These are phyloP conservation scores for Nymphaea thermarum DNA, from an alignment of 164 flowering plant species.

Conservation along the genomic window DNA sequence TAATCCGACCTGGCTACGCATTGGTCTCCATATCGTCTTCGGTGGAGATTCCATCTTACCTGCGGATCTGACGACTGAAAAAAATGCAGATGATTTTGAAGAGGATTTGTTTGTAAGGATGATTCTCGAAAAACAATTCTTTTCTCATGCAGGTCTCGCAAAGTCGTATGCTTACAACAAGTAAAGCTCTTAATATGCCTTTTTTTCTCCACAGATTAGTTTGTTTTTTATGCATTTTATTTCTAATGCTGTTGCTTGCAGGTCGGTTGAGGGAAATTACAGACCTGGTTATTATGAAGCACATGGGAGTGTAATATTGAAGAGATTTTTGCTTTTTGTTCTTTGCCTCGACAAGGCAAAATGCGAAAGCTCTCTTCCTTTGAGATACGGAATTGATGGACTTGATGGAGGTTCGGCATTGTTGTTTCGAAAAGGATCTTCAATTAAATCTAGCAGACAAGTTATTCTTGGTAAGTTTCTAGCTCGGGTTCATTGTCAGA, in stretches of 20 bases:
- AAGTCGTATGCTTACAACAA: constrained; percentile 77
- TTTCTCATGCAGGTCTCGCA: constrained; percentile 67
- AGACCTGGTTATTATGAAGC: constrained; percentile 87
- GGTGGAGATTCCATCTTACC: constrained; percentile 87
- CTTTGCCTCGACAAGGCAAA: constrained; percentile 85
- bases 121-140: constrained; percentile 70
- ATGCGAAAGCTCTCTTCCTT: constrained; percentile 60
- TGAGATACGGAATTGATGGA: constrained; percentile 91
- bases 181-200: constrained; percentile 3
- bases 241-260: background rate
- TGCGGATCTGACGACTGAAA: constrained; percentile 6
- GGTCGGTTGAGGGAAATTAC: constrained; percentile 74
- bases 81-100: constrained; percentile 31
- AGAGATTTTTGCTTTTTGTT: constrained; percentile 76
- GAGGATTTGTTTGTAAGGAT: constrained; percentile 63
- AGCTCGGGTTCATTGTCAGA: background rate
- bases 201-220: background rate
- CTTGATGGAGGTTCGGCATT: constrained; percentile 94
- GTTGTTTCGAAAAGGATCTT: constrained; percentile 37
- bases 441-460: constrained; percentile 71
- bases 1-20: constrained; percentile 78
- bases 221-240: background rate
- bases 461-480: constrained; percentile 51
- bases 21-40: constrained; percentile 65
- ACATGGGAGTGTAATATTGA: constrained; percentile 69